These are phyloP conservation scores for Geotrichum aggregatum DNA, from an alignment of 1,139 yeast species.

Conservation along the genomic window DNA sequence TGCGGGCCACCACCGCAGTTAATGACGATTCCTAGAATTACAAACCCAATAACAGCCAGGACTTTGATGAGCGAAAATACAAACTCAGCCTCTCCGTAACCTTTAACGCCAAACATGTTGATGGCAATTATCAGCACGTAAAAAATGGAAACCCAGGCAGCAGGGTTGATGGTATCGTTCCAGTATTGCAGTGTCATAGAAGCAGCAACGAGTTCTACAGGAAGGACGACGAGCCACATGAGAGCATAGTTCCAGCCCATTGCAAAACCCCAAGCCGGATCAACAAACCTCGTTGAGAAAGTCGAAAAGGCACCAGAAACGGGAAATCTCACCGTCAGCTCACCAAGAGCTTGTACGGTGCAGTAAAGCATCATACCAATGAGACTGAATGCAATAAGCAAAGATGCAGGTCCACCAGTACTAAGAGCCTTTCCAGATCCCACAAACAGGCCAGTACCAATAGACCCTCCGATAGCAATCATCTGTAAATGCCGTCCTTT, in stretches of 20 bases:
- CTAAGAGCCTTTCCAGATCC: slow-evolving; percentile 68
- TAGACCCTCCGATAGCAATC: slow-evolving; percentile 82
- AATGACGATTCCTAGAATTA: slow-evolving; percentile 57
- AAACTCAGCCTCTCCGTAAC: slow-evolving; percentile 70
- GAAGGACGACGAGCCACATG: slow-evolving; percentile 71
- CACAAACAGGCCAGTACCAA: slow-evolving; percentile 73
- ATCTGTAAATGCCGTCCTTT: slow-evolving; percentile 53
- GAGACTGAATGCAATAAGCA: slow-evolving; percentile 63
- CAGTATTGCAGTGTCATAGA: slow-evolving; percentile 65
- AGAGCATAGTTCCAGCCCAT: slow-evolving; percentile 78
- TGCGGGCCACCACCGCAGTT: slow-evolving; percentile 66
- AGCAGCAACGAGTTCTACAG: slow-evolving; percentile 74
- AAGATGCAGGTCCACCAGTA: slow-evolving; percentile 77
- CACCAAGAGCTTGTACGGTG: slow-evolving; percentile 82
- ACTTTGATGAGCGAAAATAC: slow-evolving; percentile 54
- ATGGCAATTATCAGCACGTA: slow-evolving; percentile 52
- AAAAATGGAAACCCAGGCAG: slow-evolving; percentile 63
- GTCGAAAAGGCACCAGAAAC: slow-evolving; percentile 76
- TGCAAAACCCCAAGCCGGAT: slow-evolving; percentile 77
- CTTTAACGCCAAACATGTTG: slow-evolving; percentile 64
- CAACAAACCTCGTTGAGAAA: slow-evolving; percentile 65
- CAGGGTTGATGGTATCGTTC: slow-evolving; percentile 56
- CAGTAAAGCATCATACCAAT: slow-evolving; percentile 68
- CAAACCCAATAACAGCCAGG: slow-evolving; percentile 58
- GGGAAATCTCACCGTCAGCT: slow-evolving; percentile 73